Evolutionary conservation across 1,284 basidiomycete genomes (phyloP).

Genomic region (Peniophora sp.): DNA sequence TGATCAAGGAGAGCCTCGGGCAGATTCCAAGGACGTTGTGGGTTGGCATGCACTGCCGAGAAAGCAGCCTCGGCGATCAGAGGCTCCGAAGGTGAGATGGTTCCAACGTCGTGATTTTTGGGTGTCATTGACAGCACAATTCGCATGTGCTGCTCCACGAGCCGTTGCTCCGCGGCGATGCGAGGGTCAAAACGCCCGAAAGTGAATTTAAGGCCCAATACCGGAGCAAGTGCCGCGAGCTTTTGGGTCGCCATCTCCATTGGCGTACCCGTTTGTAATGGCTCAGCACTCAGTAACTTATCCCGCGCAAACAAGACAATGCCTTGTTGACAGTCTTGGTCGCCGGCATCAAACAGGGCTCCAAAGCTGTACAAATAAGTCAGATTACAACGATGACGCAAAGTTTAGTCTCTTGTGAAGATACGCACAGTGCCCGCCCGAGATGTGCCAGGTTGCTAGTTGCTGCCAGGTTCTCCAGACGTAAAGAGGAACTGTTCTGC

Average conservation of each 20-base stretch:
- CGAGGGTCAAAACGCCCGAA: too few relatives aligned
- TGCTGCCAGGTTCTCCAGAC: slow-evolving; percentile 7
- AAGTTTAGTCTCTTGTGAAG: slow-evolving; percentile 2
- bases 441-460: slow-evolving; percentile 18
- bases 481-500: background rate
- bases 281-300: too few relatives aligned
- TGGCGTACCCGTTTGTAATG: too few relatives aligned
- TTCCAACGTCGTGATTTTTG: slow-evolving; percentile 16
- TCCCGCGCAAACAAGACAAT: too few relatives aligned
- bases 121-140: slow-evolving; percentile 17
- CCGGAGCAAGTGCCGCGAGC: too few relatives aligned
- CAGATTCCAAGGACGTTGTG: slow-evolving; percentile 5
- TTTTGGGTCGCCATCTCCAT: too few relatives aligned
- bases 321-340: too few relatives aligned
- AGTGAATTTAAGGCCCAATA: slow-evolving; percentile 19
- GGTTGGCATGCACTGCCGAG: background rate
- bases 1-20: slow-evolving; percentile 4
- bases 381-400: too few relatives aligned
- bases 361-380: too few relatives aligned
- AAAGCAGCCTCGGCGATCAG: slow-evolving; percentile 18
- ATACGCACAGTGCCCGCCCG: slow-evolving; percentile 11
- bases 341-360: too few relatives aligned
- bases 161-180: slow-evolving; percentile 11
- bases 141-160: slow-evolving; percentile 22
- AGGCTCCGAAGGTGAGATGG: slow-evolving; percentile 18